Evolutionary conservation across 768 basidiomycete species (phyloP).

Genomic region (Coprinopsis strossmayeri): DNA sequence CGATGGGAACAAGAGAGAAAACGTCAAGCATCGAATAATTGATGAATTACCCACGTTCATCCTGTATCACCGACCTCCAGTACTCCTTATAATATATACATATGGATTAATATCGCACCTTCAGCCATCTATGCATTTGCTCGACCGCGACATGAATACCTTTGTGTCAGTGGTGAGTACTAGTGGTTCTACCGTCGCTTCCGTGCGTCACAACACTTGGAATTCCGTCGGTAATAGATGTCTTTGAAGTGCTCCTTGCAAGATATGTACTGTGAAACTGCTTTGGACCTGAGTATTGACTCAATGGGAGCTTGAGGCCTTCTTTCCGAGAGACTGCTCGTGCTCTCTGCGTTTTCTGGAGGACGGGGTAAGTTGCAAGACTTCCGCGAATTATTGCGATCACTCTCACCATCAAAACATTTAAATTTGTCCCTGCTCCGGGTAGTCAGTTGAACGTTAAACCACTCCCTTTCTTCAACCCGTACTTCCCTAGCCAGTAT

Average conservation of each 20-base stretch:
- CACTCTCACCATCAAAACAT: not conserved
- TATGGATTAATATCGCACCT: not conserved
- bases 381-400: no score
- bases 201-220: no score
- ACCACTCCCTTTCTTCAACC: not conserved
- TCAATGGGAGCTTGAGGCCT: no score
- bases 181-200: not conserved
- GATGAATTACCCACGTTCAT: constrained; percentile 3
- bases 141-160: no score
- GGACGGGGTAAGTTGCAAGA: no score
- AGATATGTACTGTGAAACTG: no score
- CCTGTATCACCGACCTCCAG: not conserved
- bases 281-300: no score
- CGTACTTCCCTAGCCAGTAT: not conserved
- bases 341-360: no score
- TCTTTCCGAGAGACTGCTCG: no score
- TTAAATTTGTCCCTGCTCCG: not conserved
- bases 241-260: no score
- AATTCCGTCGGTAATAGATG: no score
- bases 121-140: no score
- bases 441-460: not conserved
- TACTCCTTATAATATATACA: not conserved
- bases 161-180: not conserved
- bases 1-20: constrained; percentile 67
- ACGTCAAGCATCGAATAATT: constrained; percentile 18